These are phyloP conservation scores for Salmacisia buchloeana DNA, from an alignment of 1,284 basidiomycete genomes.

Conservation along the genomic window DNA sequence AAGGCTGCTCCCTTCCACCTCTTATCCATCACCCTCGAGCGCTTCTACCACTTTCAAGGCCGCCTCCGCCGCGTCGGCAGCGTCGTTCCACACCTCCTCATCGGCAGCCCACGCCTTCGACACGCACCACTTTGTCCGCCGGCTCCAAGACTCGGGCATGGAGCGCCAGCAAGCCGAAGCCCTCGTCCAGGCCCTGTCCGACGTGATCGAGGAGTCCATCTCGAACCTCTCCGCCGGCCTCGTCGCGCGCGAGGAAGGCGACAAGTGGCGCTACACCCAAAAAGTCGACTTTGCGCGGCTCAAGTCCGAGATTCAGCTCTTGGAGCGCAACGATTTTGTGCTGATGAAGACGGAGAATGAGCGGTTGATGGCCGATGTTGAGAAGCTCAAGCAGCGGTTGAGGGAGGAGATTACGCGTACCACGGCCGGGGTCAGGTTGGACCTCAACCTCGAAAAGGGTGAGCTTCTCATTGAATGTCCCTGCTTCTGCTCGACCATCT, in stretches of 20 bases:
- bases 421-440: constrained; percentile 86
- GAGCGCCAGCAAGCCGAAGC: constrained; percentile 43
- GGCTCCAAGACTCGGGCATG: constrained; percentile 46
- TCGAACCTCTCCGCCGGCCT: constrained; percentile 40
- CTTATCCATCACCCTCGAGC: too few relatives aligned
- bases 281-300: constrained; percentile 89
- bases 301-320: constrained; percentile 90
- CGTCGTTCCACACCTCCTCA: too few relatives aligned
- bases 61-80: too few relatives aligned
- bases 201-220: constrained; percentile 47
- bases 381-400: constrained; percentile 90
- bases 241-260: constrained; percentile 45
- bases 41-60: too few relatives aligned
- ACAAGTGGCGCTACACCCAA: constrained; percentile 45
- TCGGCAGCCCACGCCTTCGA: too few relatives aligned
- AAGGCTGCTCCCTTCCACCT: too few relatives aligned
- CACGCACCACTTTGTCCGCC: constrained; percentile 44
- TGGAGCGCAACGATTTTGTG: constrained; percentile 94
- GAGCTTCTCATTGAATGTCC: constrained; percentile 7
- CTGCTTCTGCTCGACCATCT: background rate
- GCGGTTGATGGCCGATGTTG: constrained; percentile 80
- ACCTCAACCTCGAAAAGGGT: constrained; percentile 93
- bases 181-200: constrained; percentile 40
- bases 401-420: constrained; percentile 77
- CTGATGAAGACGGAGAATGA: constrained; percentile 95